phyloP scores from a whole-genome alignment of 805 yeast genomes.

The Metschnikowia dekortorum region DNA sequence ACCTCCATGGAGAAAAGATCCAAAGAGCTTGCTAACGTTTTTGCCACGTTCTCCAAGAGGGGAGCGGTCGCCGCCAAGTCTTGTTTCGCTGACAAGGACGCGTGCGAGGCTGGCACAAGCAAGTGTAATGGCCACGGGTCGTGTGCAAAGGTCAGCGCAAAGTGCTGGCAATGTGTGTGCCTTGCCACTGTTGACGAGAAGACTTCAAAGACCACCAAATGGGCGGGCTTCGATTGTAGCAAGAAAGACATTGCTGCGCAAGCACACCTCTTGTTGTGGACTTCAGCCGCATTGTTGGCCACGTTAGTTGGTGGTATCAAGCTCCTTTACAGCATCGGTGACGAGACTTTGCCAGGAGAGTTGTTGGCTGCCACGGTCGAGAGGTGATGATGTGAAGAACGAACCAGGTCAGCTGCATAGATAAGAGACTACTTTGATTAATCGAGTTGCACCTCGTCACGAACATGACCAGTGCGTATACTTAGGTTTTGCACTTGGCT shows the following conservation, averaged over 20 bases:
- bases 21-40: slow-evolving; percentile 16
- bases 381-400: background rate
- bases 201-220: slow-evolving; percentile 43
- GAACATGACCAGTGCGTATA: too few relatives aligned
- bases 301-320: slow-evolving; percentile 50
- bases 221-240: slow-evolving; percentile 59
- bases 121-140: slow-evolving; percentile 53
- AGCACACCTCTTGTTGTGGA: slow-evolving; percentile 69
- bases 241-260: slow-evolving; percentile 64
- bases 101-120: slow-evolving; percentile 44
- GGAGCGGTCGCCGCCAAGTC: slow-evolving; percentile 15
- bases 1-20: slow-evolving; percentile 12
- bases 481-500: too few relatives aligned
- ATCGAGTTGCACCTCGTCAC: too few relatives aligned
- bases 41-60: slow-evolving; percentile 14
- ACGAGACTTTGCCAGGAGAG: slow-evolving; percentile 64
- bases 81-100: slow-evolving; percentile 42
- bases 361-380: slow-evolving; percentile 52
- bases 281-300: slow-evolving; percentile 44
- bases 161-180: slow-evolving; percentile 52
- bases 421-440: background rate
- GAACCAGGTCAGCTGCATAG: background rate
- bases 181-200: slow-evolving; percentile 39
- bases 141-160: slow-evolving; percentile 35
- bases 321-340: slow-evolving; percentile 51